phyloP scores from a whole-genome alignment of 1,139 yeast genomes.

The Geotrichum candidum region DNA sequence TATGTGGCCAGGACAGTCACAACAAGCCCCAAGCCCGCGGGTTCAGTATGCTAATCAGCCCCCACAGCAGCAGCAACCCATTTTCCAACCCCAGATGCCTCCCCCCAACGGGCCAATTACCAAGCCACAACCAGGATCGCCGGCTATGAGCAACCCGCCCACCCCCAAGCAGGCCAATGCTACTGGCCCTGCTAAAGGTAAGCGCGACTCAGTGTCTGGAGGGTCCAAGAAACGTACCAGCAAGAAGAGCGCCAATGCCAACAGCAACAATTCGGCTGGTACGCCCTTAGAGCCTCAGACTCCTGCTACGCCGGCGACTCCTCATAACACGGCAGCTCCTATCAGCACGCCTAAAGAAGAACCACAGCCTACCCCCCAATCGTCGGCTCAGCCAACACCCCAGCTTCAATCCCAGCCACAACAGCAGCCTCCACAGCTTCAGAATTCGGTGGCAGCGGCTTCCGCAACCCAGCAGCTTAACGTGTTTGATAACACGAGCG shows the following conservation, averaged over 20 bases:
- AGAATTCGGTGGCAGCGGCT: slow-evolving; percentile 3
- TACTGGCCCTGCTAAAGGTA: slow-evolving; percentile 39
- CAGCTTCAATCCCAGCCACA: slow-evolving; percentile 10
- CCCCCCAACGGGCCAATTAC: slow-evolving; percentile 30
- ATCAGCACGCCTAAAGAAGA: slow-evolving; percentile 1
- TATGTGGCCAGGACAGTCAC: slow-evolving; percentile 19
- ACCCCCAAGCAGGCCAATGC: slow-evolving; percentile 44
- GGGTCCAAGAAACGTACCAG: slow-evolving; percentile 21
- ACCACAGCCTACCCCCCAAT: slow-evolving; percentile 1
- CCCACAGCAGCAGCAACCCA: slow-evolving; percentile 18
- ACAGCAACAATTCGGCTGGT: slow-evolving; percentile 28
- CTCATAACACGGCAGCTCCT: slow-evolving; percentile 24
- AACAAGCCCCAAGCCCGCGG: slow-evolving; percentile 21
- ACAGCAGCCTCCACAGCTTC: not conserved
- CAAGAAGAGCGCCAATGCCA: slow-evolving; percentile 23
- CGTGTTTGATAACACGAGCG: slow-evolving; percentile 2
- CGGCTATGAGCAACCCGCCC: slow-evolving; percentile 36
- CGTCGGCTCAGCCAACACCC: slow-evolving; percentile 1
- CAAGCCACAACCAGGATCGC: slow-evolving; percentile 34
- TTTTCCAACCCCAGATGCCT: slow-evolving; percentile 24
- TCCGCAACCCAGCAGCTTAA: not conserved
- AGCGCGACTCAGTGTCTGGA: slow-evolving; percentile 33
- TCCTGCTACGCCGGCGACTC: slow-evolving; percentile 38
- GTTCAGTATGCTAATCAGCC: slow-evolving; percentile 20
- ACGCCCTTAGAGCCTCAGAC: slow-evolving; percentile 35